These are phyloP conservation scores for Trichoderma simmonsii DNA, from an alignment of 2,329 filamentous ascomycete genomes.

Conservation along the genomic window DNA sequence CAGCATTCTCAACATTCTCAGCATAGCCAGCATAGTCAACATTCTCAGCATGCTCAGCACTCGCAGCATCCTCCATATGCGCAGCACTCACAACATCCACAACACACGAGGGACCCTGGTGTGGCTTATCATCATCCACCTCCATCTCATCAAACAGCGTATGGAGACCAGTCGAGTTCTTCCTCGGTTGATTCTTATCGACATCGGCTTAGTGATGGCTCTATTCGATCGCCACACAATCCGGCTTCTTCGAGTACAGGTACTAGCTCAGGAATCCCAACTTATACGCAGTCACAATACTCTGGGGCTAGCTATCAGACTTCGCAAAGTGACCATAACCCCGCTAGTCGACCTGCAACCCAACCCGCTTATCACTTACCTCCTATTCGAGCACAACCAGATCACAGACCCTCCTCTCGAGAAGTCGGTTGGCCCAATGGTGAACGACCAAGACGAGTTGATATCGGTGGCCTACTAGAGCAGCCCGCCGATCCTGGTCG, in stretches of 20 bases:
- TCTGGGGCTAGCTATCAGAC: slow-evolving; percentile 48
- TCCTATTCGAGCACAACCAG: slow-evolving; percentile 44
- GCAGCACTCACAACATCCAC: neutral
- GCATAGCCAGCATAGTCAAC: neutral
- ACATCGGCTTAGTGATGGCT: slow-evolving; percentile 38
- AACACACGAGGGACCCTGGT: slow-evolving; percentile 39
- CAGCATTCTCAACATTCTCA: neutral
- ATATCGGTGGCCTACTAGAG: slow-evolving; percentile 61
- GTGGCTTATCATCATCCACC: slow-evolving; percentile 41
- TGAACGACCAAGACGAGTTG: slow-evolving; percentile 53
- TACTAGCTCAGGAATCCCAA: slow-evolving; percentile 12
- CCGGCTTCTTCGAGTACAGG: slow-evolving; percentile 33
- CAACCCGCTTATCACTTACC: slow-evolving; percentile 44
- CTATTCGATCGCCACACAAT: slow-evolving; percentile 25
- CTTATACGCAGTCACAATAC: slow-evolving; percentile 50
- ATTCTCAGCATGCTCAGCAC: slow-evolving; percentile 30
- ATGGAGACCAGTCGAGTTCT: slow-evolving; percentile 45
- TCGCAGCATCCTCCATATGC: neutral
- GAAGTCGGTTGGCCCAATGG: slow-evolving; percentile 41
- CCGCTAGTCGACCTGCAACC: slow-evolving; percentile 32
- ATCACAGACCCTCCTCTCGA: slow-evolving; percentile 24
- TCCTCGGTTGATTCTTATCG: slow-evolving; percentile 47
- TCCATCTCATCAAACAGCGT: slow-evolving; percentile 31
- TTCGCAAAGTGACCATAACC: slow-evolving; percentile 49
- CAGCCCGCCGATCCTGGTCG: slow-evolving; percentile 44